These are phyloP conservation scores for Beverwykella pulmonaria DNA, from an alignment of 495 filamentous ascomycete species.

Conservation along the genomic window DNA sequence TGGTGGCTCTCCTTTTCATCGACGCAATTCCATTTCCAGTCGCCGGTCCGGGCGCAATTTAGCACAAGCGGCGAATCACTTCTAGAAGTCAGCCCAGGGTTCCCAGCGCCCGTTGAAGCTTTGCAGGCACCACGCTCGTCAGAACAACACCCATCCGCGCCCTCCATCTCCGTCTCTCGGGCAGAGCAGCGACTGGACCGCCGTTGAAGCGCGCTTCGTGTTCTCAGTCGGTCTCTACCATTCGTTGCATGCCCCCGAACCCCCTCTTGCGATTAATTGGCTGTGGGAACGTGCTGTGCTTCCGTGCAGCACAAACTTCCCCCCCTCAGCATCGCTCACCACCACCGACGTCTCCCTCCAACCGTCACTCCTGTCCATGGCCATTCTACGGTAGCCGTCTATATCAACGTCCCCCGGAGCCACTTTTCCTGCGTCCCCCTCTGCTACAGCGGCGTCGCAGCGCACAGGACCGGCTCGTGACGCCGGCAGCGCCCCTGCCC, in stretches of 20 bases:
- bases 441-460: background rate
- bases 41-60: background rate
- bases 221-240: constrained; percentile 2
- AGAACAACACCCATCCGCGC: background rate
- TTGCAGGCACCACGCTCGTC: background rate
- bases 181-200: constrained; percentile 7
- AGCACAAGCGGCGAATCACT: background rate
- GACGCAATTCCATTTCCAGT: background rate
- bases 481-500: background rate
- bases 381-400: background rate
- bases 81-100: background rate
- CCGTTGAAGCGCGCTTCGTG: background rate
- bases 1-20: background rate
- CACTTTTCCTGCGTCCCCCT: background rate
- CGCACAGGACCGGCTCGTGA: constrained; percentile 4
- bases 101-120: background rate
- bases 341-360: background rate
- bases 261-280: background rate
- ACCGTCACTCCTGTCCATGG: constrained; percentile 4
- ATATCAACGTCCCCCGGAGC: background rate
- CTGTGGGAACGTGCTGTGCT: constrained; percentile 3
- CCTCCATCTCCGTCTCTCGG: background rate
- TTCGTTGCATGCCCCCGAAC: background rate
- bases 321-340: background rate
- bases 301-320: background rate